phyloP scores from a whole-genome alignment of 768 basidiomycete genomes.

The Holtermanniella nyarrowii region DNA sequence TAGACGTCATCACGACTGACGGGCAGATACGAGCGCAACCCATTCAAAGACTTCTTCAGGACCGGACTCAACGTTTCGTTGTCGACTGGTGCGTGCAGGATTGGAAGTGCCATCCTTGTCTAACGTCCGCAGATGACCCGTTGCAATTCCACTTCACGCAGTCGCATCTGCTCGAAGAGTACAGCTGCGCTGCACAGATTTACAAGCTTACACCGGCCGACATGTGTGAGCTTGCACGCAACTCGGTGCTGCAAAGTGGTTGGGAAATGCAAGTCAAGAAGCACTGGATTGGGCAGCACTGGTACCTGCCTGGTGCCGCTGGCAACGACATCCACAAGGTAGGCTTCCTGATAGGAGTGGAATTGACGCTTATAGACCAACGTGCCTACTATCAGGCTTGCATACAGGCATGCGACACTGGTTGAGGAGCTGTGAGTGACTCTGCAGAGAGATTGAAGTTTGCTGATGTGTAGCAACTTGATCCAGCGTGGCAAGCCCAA shows the following conservation, averaged over 20 bases:
- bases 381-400: conserved; percentile 79
- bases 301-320: conserved; percentile 83
- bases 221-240: conserved; percentile 92
- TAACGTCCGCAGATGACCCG: conserved; percentile 20
- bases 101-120: conserved; percentile 30
- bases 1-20: neutral
- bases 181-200: conserved; percentile 94
- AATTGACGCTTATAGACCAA: conserved; percentile 54
- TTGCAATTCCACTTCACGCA: conserved; percentile 96
- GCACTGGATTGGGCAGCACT: conserved; percentile 63
- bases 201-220: conserved; percentile 76
- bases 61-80: conserved; percentile 85
- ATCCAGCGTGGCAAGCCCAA: conserved; percentile 28
- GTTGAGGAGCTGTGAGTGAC: conserved; percentile 57
- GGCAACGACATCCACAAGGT: conserved; percentile 97
- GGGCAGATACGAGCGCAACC: conserved; percentile 82
- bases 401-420: conserved; percentile 83
- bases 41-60: conserved; percentile 93
- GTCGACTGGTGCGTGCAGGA: conserved; percentile 72
- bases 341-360: neutral
- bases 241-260: conserved; percentile 90
- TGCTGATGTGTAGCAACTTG: conserved; percentile 16
- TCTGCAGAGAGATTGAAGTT: neutral
- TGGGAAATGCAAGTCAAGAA: conserved; percentile 98
- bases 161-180: conserved; percentile 66